Conservation (phyloP, 1,284 basidiomycete genomes). For the Leccinum fallax region DNA sequence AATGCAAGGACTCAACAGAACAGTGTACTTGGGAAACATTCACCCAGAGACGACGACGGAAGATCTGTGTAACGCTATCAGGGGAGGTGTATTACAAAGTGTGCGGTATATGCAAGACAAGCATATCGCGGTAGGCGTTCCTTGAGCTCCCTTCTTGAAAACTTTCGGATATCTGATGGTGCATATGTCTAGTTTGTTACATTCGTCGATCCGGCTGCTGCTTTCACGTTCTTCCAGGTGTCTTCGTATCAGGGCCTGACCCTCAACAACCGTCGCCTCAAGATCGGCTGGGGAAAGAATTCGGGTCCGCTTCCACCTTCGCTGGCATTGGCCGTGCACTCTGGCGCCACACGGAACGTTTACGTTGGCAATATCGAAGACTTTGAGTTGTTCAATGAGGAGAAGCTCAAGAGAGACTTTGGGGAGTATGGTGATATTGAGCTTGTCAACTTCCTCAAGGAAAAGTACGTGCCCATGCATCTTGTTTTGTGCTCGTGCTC, state of each 20-base stretch:
- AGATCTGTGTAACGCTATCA: constrained; percentile 91
- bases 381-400: constrained; percentile 85
- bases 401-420: constrained; percentile 87
- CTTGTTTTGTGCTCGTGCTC: neutral
- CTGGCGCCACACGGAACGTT: constrained; percentile 91
- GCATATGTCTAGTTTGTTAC: constrained; percentile 72
- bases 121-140: constrained; percentile 79
- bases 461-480: constrained; percentile 64
- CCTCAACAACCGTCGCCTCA: constrained; percentile 87
- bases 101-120: constrained; percentile 93
- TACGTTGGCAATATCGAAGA: constrained; percentile 94
- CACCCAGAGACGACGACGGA: constrained; percentile 91
- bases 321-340: constrained; percentile 83
- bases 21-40: constrained; percentile 92
- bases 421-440: constrained; percentile 94
- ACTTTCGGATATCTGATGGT: constrained; percentile 10
- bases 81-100: constrained; percentile 90
- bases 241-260: constrained; percentile 86
- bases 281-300: constrained; percentile 95
- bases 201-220: constrained; percentile 87
- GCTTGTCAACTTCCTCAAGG: constrained; percentile 91
- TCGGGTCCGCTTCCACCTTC: constrained; percentile 82
- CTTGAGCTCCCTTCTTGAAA: constrained; percentile 1
- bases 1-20: constrained; percentile 74
- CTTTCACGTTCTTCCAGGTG: constrained; percentile 90